phyloP scores from a whole-genome alignment of 148 eudicot genomes.

The Chenopodium formosanum region DNA sequence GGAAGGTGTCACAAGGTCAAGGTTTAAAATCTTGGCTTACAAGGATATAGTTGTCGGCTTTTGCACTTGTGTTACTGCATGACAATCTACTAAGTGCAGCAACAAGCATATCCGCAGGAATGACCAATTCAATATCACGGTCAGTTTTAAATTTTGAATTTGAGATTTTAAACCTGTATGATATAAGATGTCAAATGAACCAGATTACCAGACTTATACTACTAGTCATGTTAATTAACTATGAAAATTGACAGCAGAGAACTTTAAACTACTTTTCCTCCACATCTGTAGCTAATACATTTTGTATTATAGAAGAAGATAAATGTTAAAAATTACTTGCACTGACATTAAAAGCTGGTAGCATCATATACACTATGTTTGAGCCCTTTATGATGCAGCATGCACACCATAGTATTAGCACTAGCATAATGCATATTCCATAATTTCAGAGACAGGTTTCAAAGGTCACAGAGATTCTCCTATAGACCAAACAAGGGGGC shows the following conservation, averaged over 20 bases:
- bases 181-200: neutral
- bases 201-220: neutral
- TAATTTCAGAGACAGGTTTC: neutral
- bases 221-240: neutral
- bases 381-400: neutral
- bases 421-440: too few species aligned
- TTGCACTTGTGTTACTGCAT: neutral
- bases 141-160: neutral
- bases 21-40: neutral
- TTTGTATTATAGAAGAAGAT: neutral
- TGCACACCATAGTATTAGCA: neutral
- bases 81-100: neutral
- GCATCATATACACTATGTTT: neutral
- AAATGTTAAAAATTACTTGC: neutral
- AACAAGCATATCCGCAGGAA: neutral
- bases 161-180: neutral
- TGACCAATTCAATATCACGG: neutral
- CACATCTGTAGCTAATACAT: neutral
- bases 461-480: neutral
- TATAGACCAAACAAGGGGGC: neutral
- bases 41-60: neutral
- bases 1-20: neutral
- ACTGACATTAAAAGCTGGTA: neutral
- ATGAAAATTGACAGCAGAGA: neutral
- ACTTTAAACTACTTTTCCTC: neutral